Conservation (phyloP, 2,329 filamentous ascomycete species). For the Dothistroma pini region DNA sequence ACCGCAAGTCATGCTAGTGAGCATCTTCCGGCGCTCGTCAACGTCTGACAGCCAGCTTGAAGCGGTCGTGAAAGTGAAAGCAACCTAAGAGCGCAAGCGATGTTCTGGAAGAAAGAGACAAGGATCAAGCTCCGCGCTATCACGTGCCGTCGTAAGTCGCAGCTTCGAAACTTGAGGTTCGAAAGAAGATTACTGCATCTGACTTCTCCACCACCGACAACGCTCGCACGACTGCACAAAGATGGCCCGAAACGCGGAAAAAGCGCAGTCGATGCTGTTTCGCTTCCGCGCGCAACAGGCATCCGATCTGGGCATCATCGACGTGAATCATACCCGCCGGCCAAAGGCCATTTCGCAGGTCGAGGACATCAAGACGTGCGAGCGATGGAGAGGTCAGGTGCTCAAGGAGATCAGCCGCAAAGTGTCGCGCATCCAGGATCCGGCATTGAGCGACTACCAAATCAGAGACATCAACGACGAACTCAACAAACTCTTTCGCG, state of each 20-base stretch:
- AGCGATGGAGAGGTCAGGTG: slow-evolving; percentile 98
- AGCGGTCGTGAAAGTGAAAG: too few relatives aligned
- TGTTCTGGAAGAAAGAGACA: not conserved
- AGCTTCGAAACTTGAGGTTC: not conserved
- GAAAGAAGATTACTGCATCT: not conserved
- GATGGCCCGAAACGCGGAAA: slow-evolving; percentile 91
- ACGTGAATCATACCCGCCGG: slow-evolving; percentile 81
- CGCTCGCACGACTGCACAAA: slow-evolving; percentile 2
- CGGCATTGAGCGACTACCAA: slow-evolving; percentile 89
- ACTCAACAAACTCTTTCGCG: slow-evolving; percentile 98
- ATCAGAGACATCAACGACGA: slow-evolving; percentile 98
- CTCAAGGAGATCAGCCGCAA: slow-evolving; percentile 97
- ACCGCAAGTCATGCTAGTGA: too few relatives aligned
- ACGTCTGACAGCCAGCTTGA: too few relatives aligned
- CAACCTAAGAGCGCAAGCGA: too few relatives aligned
- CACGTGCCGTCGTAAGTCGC: not conserved
- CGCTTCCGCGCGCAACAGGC: slow-evolving; percentile 98
- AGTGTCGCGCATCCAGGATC: slow-evolving; percentile 91
- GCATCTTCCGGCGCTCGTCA: too few relatives aligned
- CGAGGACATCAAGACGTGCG: slow-evolving; percentile 77
- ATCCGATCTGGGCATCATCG: slow-evolving; percentile 91
- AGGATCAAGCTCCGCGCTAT: not conserved
- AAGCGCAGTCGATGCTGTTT: slow-evolving; percentile 99
- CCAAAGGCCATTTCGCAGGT: slow-evolving; percentile 89
- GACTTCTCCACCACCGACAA: not conserved